These are phyloP conservation scores for Kwoniella botswanensis DNA, from an alignment of 768 basidiomycete species.

Conservation along the genomic window DNA sequence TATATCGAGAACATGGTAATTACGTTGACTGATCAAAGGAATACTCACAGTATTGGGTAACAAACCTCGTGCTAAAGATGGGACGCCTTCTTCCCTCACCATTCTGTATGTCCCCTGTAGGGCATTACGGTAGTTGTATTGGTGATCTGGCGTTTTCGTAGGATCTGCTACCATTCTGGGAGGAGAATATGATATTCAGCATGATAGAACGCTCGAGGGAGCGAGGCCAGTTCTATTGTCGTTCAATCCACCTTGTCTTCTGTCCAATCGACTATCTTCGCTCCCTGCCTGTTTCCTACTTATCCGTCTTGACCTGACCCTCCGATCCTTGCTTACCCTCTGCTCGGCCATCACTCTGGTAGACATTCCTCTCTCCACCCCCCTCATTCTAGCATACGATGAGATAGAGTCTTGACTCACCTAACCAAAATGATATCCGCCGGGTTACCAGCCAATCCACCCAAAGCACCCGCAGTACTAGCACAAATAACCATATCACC, in stretches of 20 bases:
- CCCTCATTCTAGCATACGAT: background rate
- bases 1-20: no score
- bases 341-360: no score
- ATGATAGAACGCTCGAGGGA: no score
- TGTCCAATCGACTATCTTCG: no score
- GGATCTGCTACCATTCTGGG: conserved; percentile 55
- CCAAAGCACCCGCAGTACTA: conserved; percentile 53
- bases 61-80: conserved; percentile 44
- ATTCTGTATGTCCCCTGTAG: conserved; percentile 53
- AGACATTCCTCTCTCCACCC: background rate
- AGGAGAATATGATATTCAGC: conserved; percentile 3
- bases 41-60: conserved; percentile 51
- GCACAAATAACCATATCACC: conserved; percentile 50
- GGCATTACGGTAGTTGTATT: conserved; percentile 49
- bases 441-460: conserved; percentile 54
- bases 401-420: conserved; percentile 11
- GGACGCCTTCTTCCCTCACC: conserved; percentile 48
- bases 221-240: no score
- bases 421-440: conserved; percentile 47
- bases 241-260: no score
- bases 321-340: no score
- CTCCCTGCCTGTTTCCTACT: no score
- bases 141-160: conserved; percentile 45
- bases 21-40: no score
- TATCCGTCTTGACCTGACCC: no score